A percentile compares a stretch with the other conserved stretches of the same genome.
Evolutionary conservation across 192 early-diverging fungal genomes (phyloP).

Genomic region (Thamnidium elegans): DNA sequence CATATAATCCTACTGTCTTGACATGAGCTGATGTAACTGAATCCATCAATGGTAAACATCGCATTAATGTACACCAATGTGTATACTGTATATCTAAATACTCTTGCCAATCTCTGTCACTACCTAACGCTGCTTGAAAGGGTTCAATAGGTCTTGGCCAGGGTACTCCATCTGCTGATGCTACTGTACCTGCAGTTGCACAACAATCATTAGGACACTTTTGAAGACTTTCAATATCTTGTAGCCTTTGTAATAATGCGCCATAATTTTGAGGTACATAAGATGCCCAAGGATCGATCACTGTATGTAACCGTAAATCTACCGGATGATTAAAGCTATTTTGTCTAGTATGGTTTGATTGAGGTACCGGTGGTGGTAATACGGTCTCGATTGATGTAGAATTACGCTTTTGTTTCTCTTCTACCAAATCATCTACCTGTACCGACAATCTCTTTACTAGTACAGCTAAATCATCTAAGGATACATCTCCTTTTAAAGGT

Average conservation of each 20-base stretch:
- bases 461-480: constrained; percentile 5
- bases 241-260: constrained; percentile 1
- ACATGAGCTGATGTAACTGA: constrained; percentile 10
- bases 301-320: not conserved
- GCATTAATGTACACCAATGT: constrained; percentile 24
- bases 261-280: constrained; percentile 10
- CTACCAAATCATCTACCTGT: constrained; percentile 12
- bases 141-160: constrained; percentile 9
- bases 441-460: constrained; percentile 6
- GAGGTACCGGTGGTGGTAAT: no score
- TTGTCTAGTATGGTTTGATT: no score
- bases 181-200: constrained; percentile 1
- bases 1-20: constrained; percentile 8
- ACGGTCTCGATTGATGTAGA: no score
- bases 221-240: not conserved
- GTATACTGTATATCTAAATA: constrained; percentile 10
- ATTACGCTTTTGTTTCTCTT: not conserved
- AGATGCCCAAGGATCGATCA: constrained; percentile 16
- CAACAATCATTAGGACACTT: constrained; percentile 4
- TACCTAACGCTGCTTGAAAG: not conserved
- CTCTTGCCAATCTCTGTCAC: no score
- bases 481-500: not conserved
- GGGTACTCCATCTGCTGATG: constrained; percentile 2
- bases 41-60: constrained; percentile 20
- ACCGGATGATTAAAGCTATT: no score